Conservation (phyloP, 371 early-diverging fungal genomes). For the Paraphysoderma sedebokerense region DNA sequence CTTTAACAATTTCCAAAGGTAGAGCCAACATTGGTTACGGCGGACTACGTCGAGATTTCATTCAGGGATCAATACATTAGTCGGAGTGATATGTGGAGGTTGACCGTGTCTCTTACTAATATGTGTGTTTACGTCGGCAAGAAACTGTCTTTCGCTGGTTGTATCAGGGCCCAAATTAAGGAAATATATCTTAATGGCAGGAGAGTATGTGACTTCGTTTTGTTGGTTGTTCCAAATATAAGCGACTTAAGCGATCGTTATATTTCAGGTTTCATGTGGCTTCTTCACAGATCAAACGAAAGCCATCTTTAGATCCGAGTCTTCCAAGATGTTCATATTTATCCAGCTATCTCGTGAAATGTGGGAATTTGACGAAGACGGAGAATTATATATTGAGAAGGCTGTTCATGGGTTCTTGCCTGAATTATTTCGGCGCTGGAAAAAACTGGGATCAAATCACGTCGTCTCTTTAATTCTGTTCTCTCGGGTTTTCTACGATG, state of each 20-base stretch:
- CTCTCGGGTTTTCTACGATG: constrained; percentile 62
- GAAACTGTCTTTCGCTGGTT: constrained; percentile 43
- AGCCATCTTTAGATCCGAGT: constrained; percentile 83
- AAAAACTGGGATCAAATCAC: constrained; percentile 68
- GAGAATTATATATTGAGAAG: constrained; percentile 80
- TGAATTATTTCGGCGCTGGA: constrained; percentile 78
- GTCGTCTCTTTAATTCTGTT: constrained; percentile 89
- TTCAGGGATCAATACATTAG: constrained; percentile 87
- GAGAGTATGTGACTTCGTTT: constrained; percentile 17
- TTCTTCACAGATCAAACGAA: constrained; percentile 61
- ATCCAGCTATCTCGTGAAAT: constrained; percentile 91
- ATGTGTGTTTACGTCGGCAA: constrained; percentile 64
- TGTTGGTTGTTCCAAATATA: not conserved
- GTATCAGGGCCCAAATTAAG: constrained; percentile 74
- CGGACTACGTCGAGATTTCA: constrained; percentile 67
- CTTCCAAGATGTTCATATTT: constrained; percentile 81
- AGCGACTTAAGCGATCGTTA: not conserved
- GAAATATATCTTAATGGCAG: constrained; percentile 47
- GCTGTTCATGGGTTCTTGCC: constrained; percentile 76
- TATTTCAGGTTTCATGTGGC: constrained; percentile 37
- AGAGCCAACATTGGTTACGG: constrained; percentile 36
- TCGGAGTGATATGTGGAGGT: constrained; percentile 84
- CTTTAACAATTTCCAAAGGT: constrained; percentile 21
- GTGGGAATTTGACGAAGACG: constrained; percentile 94
- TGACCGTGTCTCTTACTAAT: constrained; percentile 51